These are phyloP conservation scores for Acer yangbiense DNA, from an alignment of 345 rosid species.

Conservation along the genomic window DNA sequence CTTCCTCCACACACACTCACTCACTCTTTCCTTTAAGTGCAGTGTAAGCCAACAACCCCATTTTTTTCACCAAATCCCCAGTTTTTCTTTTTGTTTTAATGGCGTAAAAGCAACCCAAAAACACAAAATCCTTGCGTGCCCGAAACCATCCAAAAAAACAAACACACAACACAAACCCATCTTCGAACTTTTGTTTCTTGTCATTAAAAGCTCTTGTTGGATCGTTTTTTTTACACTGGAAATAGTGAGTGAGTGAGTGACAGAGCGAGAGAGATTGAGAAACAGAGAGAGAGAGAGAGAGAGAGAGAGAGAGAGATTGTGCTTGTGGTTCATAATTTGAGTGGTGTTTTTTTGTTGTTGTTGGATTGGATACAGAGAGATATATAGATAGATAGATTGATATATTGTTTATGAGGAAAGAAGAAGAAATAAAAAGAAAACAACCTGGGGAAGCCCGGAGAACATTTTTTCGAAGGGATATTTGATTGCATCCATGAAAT, in stretches of 20 bases:
- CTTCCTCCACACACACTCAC: not conserved
- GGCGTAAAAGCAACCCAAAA: conserved; percentile 49
- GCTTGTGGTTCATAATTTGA: not conserved
- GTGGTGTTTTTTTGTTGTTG: not conserved
- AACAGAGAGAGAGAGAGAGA: not conserved
- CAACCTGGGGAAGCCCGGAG: conserved; percentile 98
- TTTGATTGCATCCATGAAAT: conserved; percentile 96
- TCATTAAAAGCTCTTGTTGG: not conserved
- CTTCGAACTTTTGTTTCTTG: not conserved
- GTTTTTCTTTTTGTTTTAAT: conserved; percentile 24
- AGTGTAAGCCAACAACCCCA: conserved; percentile 45
- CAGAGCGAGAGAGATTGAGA: not conserved
- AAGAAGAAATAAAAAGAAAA: conserved; percentile 36
- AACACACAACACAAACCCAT: not conserved
- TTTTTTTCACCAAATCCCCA: conserved; percentile 21
- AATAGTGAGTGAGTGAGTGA: not conserved
- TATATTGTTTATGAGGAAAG: conserved; percentile 25
- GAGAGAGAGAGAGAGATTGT: not conserved
- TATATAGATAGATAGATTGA: not conserved
- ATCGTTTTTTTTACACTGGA: not conserved
- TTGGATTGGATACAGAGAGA: not conserved
- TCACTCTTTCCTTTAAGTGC: conserved; percentile 2
- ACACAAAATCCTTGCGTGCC: conserved; percentile 36
- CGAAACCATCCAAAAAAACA: conserved; percentile 28
- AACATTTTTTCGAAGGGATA: conserved; percentile 67